phyloP scores from a whole-genome alignment of 2,329 filamentous ascomycete genomes.

The Gaeumannomyces sp. region DNA sequence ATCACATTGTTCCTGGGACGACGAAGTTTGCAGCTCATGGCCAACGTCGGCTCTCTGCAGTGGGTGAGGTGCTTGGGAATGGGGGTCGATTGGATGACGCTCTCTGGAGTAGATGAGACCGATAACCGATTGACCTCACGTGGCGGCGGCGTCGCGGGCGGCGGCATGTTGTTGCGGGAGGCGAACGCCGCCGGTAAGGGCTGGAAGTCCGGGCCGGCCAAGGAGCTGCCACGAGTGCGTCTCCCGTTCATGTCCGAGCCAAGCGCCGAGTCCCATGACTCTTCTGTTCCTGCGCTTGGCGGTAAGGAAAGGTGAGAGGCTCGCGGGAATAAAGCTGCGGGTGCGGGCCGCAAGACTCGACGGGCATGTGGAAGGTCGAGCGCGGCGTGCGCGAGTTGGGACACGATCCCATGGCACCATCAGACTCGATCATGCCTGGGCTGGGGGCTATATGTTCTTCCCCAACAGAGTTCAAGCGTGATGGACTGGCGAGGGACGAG shows the following conservation, averaged over 20 bases:
- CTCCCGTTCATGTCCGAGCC: slow-evolving; percentile 8
- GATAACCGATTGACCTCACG: neutral
- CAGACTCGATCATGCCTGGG: too few relatives aligned
- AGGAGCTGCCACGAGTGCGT: slow-evolving; percentile 8
- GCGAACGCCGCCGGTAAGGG: neutral
- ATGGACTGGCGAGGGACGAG: slow-evolving; percentile 5
- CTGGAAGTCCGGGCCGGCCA: slow-evolving; percentile 1
- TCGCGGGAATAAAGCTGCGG: neutral
- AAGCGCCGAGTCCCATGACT: slow-evolving; percentile 9
- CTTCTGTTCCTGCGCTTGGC: slow-evolving; percentile 6
- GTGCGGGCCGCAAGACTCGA: neutral
- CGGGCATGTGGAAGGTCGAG: neutral
- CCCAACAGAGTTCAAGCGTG: neutral
- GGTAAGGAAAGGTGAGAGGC: neutral
- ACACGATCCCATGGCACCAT: neutral
- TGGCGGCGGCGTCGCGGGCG: neutral
- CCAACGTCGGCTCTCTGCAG: neutral
- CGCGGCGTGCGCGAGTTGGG: neutral
- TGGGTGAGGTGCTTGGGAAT: neutral
- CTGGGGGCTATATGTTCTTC: neutral
- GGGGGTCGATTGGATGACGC: neutral
- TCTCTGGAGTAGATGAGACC: neutral
- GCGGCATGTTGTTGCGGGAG: slow-evolving; percentile 5
- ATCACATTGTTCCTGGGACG: neutral
- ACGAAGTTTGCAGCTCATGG: neutral